These are phyloP conservation scores for Solanum corneliomulleri DNA, from an alignment of 257 asterid genomes.

Conservation along the genomic window DNA sequence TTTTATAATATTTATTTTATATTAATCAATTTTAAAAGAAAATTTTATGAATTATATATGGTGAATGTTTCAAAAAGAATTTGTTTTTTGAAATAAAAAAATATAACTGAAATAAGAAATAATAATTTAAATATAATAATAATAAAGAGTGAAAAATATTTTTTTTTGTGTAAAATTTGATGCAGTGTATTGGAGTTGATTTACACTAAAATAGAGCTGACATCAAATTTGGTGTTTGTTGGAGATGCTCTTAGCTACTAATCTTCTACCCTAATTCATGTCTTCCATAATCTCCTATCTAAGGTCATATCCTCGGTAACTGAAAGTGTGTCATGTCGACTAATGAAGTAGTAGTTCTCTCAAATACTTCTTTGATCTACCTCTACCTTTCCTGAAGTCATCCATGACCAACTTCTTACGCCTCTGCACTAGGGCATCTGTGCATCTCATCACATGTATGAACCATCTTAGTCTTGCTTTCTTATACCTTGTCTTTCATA, in stretches of 20 bases:
- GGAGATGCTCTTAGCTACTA: not conserved
- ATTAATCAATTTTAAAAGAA: too few relatives aligned
- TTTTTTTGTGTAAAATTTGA: too few relatives aligned
- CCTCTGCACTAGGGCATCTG: not conserved
- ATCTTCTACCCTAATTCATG: not conserved
- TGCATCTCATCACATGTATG: not conserved
- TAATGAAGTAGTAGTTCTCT: not conserved
- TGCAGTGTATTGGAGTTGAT: too few relatives aligned
- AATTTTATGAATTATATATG: too few relatives aligned
- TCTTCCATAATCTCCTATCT: not conserved
- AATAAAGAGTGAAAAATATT: too few relatives aligned
- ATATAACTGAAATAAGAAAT: too few relatives aligned
- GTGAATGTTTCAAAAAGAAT: too few relatives aligned
- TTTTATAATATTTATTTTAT: too few relatives aligned
- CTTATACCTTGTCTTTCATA: not conserved
- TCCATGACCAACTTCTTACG: not conserved
- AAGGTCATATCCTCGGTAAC: not conserved
- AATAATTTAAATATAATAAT: too few relatives aligned
- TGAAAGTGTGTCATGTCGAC: not conserved
- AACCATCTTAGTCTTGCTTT: not conserved
- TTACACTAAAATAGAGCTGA: too few relatives aligned
- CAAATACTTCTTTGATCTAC: not conserved
- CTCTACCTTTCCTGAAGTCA: not conserved
- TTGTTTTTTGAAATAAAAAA: too few relatives aligned
- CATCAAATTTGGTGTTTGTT: too few relatives aligned